These are phyloP conservation scores for Cladophialophora chaetospira DNA, from an alignment of 2,329 filamentous ascomycete species.

Conservation along the genomic window DNA sequence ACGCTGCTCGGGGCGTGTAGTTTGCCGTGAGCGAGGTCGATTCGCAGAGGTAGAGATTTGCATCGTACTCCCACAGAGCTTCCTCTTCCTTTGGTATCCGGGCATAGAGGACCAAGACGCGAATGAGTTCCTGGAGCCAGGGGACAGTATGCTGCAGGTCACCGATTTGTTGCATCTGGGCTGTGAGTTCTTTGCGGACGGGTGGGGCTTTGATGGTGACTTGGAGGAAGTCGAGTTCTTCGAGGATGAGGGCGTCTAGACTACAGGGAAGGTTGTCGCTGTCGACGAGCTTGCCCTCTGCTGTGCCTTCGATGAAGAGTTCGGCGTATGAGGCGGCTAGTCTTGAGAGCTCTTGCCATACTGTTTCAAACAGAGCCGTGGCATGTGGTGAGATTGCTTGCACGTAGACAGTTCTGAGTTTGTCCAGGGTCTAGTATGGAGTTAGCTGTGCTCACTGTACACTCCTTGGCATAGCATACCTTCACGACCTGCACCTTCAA, in stretches of 20 bases:
- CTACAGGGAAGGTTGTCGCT: constrained; percentile 91
- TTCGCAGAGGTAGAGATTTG: constrained; percentile 92
- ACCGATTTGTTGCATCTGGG: constrained; percentile 66
- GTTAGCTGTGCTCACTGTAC: constrained; percentile 23
- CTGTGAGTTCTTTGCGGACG: constrained; percentile 84
- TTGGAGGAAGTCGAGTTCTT: constrained; percentile 94
- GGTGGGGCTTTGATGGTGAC: constrained; percentile 84
- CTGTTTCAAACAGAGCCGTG: constrained; percentile 76
- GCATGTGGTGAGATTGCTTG: constrained; percentile 80
- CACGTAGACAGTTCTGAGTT: constrained; percentile 81
- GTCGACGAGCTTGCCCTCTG: constrained; percentile 77
- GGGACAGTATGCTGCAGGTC: constrained; percentile 64
- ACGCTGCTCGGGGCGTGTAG: constrained; percentile 91
- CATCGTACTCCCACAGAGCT: constrained; percentile 93
- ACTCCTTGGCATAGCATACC: constrained; percentile 41
- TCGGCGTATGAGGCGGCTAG: constrained; percentile 73
- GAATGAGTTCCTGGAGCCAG: constrained; percentile 88
- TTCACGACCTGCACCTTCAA: constrained; percentile 93
- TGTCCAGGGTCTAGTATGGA: constrained; percentile 70
- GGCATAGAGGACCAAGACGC: constrained; percentile 78
- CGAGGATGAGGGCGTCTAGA: constrained; percentile 86
- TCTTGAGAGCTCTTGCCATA: constrained; percentile 82
- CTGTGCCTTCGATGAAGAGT: constrained; percentile 82
- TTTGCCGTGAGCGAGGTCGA: constrained; percentile 94
- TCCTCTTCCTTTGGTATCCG: constrained; percentile 92